Conservation (phyloP, 805 yeast species). For the Brettanomyces bruxellensis region DNA sequence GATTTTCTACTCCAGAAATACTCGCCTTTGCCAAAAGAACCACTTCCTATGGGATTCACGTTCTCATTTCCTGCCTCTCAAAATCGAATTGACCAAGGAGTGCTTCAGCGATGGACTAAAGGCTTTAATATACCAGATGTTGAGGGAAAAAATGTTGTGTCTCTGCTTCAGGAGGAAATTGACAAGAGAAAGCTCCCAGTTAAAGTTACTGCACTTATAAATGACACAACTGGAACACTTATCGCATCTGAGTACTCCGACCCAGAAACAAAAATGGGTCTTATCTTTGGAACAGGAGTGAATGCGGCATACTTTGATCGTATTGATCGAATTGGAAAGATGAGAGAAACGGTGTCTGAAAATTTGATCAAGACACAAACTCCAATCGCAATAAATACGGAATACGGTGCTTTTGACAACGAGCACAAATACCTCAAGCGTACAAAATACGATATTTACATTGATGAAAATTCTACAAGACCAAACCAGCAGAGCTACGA, state of each 20-base stretch:
- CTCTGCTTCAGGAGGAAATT: constrained; percentile 76
- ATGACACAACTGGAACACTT: constrained; percentile 95
- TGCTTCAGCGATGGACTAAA: constrained; percentile 94
- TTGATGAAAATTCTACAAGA: constrained; percentile 85
- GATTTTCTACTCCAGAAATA: constrained; percentile 46
- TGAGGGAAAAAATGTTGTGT: constrained; percentile 91
- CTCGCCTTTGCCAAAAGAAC: constrained; percentile 46
- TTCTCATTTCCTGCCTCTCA: constrained; percentile 89
- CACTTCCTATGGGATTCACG: constrained; percentile 82
- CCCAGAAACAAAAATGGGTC: constrained; percentile 83
- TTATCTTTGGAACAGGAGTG: constrained; percentile 95
- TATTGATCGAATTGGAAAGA: constrained; percentile 66
- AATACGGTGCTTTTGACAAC: constrained; percentile 95
- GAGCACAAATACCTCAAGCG: constrained; percentile 80
- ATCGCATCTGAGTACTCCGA: constrained; percentile 93
- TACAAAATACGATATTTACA: constrained; percentile 73
- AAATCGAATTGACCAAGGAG: constrained; percentile 72
- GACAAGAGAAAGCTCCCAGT: constrained; percentile 61
- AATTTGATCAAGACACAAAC: constrained; percentile 46
- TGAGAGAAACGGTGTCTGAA: constrained; percentile 56
- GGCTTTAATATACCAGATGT: constrained; percentile 92
- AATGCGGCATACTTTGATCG: constrained; percentile 92
- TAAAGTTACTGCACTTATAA: constrained; percentile 83
- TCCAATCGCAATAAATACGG: constrained; percentile 95
- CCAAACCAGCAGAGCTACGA: constrained; percentile 95